Conservation (phyloP, 2,329 filamentous ascomycete genomes). For the Fusarium concolor region DNA sequence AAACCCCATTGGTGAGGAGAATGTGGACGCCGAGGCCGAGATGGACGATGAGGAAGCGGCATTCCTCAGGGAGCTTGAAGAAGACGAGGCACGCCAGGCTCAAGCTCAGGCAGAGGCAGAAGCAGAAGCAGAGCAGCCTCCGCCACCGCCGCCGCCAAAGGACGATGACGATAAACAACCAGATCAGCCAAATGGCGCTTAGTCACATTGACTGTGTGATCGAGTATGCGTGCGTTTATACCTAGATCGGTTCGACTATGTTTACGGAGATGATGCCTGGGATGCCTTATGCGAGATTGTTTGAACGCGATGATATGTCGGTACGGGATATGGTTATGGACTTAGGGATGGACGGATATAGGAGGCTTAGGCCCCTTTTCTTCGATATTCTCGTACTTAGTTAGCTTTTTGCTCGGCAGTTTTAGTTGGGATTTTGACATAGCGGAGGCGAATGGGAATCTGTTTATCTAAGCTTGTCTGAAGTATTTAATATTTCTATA, state of each 20-base stretch:
- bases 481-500: no score
- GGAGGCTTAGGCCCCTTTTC: constrained; percentile 17
- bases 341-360: constrained; percentile 16
- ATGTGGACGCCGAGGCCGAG: constrained; percentile 36
- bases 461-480: background rate
- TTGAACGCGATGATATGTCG: constrained; percentile 30
- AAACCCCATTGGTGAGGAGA: constrained; percentile 56
- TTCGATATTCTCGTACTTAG: constrained; percentile 35
- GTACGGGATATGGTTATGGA: constrained; percentile 23
- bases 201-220: constrained; percentile 2
- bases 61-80: constrained; percentile 25
- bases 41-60: constrained; percentile 25
- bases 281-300: constrained; percentile 33
- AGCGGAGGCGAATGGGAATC: constrained; percentile 51
- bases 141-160: constrained; percentile 30
- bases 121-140: constrained; percentile 10
- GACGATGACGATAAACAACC: constrained; percentile 33
- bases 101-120: constrained; percentile 1
- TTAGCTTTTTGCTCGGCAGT: constrained; percentile 28
- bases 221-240: constrained; percentile 10
- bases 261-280: constrained; percentile 41
- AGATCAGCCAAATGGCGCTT: constrained; percentile 38
- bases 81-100: constrained; percentile 1
- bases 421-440: constrained; percentile 44
- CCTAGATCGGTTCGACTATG: constrained; percentile 13